Conservation (phyloP, 2,329 filamentous ascomycete genomes). For the Claviceps purpurea region DNA sequence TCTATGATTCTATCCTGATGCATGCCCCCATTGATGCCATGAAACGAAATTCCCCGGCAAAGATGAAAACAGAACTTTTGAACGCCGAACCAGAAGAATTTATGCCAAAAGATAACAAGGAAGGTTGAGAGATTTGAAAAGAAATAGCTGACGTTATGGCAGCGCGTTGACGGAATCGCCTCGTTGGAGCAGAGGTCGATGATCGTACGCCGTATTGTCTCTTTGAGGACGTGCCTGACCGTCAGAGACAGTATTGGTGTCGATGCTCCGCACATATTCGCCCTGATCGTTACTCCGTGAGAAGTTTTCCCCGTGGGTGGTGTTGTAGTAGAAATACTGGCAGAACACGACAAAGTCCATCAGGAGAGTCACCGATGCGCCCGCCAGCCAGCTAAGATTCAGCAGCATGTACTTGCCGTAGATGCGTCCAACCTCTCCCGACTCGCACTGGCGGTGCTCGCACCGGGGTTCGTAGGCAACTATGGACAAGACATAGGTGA, state of each 20-base stretch:
- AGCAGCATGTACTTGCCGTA: slow-evolving; percentile 79
- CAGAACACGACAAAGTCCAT: slow-evolving; percentile 78
- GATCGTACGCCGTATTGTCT: slow-evolving; percentile 21
- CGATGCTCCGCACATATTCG: slow-evolving; percentile 8
- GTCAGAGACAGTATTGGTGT: slow-evolving; percentile 13
- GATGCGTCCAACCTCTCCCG: slow-evolving; percentile 50
- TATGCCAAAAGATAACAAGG: not conserved
- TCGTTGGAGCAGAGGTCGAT: slow-evolving; percentile 24
- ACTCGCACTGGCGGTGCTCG: slow-evolving; percentile 36
- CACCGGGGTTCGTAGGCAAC: slow-evolving; percentile 77
- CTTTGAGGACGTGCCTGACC: slow-evolving; percentile 12
- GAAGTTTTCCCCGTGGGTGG: slow-evolving; percentile 15
- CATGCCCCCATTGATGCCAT: too few relatives aligned
- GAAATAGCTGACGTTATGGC: not conserved
- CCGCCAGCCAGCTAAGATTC: slow-evolving; percentile 81
- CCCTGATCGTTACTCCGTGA: slow-evolving; percentile 9
- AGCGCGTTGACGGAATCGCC: slow-evolving; percentile 13
- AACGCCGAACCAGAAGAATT: too few relatives aligned
- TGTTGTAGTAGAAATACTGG: slow-evolving; percentile 77
- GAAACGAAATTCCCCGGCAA: too few relatives aligned
- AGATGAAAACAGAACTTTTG: too few relatives aligned
- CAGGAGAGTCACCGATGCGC: slow-evolving; percentile 75
- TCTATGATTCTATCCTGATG: too few relatives aligned
- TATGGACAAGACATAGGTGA: slow-evolving; percentile 87
- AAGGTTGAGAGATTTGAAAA: not conserved